Base-by-base conservation (phyloP, 2,329 filamentous ascomycete species). In the Trichoderma atroviride region DNA sequence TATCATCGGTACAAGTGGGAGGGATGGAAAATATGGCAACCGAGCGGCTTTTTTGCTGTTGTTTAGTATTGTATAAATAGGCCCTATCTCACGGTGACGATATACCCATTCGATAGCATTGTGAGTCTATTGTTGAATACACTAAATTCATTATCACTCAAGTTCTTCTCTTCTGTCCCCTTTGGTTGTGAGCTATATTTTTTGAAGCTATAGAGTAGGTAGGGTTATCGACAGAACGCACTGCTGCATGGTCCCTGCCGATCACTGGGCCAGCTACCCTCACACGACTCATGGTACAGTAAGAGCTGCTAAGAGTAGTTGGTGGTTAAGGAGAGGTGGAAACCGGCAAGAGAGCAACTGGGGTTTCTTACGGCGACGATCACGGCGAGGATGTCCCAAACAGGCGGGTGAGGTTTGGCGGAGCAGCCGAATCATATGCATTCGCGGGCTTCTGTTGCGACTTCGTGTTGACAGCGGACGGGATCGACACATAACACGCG, bases 61-160 rank as follows among this genome's bases (percentile, higher is more conserved):
- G 55, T 59, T 69, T 65, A 58, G 66, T 47, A 69, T 67, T 73
- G 71, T 72, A 73, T 66, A 63, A 71, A 70, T 70, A 73, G 60
- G 58, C 69, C 68, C 71, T 66, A 58, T 71, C 58, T 55, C 50
- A 69, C 31, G 59, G 62, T 69, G 71, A 73, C 59, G 69, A 73
- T 72, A 73, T 73, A 73, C 70, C 72, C 71, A 58, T 64, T 50
- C 56, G 55, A 68, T 62, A 68, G 59, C 52, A 57, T 29, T 70
- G 58, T 66, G 53, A 40, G 67, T 67, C 63, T 68, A 43, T 68
- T 64, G 68, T 65, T 65, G 68, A 69, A 69, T 65, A 69, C 56
- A 69, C 33, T 33, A 60, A 69, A 50, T 58, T 59, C 43, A 52
- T 37, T 56, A 11, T 27, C 13, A 43, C 3, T 5, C 27, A 19